These are phyloP conservation scores for Flaveria linearis DNA, from an alignment of 129 eudicot genomes.

Conservation along the genomic window DNA sequence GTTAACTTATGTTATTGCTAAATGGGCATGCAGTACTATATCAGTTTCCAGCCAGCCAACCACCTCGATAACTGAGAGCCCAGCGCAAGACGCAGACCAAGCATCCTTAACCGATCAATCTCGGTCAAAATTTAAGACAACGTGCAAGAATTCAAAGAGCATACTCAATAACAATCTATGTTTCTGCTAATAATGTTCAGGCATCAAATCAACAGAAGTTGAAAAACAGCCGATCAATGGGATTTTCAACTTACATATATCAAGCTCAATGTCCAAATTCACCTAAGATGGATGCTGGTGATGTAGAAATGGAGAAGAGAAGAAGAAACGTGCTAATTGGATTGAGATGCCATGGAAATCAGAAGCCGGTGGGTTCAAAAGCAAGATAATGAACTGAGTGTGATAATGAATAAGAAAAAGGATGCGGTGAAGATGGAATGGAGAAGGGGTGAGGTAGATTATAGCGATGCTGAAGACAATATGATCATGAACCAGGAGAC, in stretches of 20 bases:
- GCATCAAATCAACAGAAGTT: conserved; percentile 47
- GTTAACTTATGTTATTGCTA: conserved; percentile 12
- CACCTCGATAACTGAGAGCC: conserved; percentile 32
- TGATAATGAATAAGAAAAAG: conserved; percentile 34
- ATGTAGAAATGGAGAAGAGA: conserved; percentile 34
- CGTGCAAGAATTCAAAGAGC: conserved; percentile 51
- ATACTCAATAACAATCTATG: conserved; percentile 55
- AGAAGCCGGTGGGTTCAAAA: conserved; percentile 51
- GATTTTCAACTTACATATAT: conserved; percentile 52
- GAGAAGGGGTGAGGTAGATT: conserved; percentile 63
- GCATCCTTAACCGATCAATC: conserved; percentile 45
- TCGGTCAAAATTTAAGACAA: conserved; percentile 50
- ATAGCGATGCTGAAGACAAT: conserved; percentile 55
- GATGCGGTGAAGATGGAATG: conserved; percentile 42
- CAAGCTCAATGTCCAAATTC: conserved; percentile 48
- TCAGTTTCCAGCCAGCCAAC: conserved; percentile 42
- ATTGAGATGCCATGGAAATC: conserved; percentile 62
- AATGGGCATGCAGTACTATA: conserved; percentile 47
- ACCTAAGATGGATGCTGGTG: conserved; percentile 28
- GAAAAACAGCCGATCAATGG: conserved; percentile 55
- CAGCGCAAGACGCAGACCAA: conserved; percentile 25
- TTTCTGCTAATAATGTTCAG: conserved; percentile 37
- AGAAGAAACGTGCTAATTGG: conserved; percentile 58
- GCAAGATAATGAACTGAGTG: conserved; percentile 31
- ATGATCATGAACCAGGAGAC: conserved; percentile 42